Evolutionary conservation across 805 yeast genomes (phyloP).

Genomic region (Cyberlindnera bimundalis): DNA sequence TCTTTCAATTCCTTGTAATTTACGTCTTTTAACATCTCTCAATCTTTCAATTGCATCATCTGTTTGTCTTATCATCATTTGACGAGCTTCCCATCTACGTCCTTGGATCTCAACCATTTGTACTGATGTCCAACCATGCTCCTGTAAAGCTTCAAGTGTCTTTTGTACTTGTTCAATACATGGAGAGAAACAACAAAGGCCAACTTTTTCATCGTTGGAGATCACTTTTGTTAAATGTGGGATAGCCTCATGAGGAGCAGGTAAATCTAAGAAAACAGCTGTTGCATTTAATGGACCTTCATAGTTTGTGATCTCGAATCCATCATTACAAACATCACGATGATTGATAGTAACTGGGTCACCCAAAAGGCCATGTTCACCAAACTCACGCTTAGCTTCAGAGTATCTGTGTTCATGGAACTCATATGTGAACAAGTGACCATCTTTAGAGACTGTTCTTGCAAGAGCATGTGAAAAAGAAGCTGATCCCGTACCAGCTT

Average conservation of each 20-base stretch:
- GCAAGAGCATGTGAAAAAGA: conserved; percentile 92
- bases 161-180: conserved; percentile 95
- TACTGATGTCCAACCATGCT: conserved; percentile 76
- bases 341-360: conserved; percentile 64
- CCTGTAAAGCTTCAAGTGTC: conserved; percentile 71
- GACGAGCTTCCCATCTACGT: conserved; percentile 83
- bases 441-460: conserved; percentile 56
- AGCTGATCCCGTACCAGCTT: conserved; percentile 98
- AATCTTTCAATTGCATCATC: conserved; percentile 79
- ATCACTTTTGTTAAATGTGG: conserved; percentile 63
- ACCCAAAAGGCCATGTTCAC: conserved; percentile 60
- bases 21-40: conserved; percentile 73
- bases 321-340: conserved; percentile 88
- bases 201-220: conserved; percentile 48
- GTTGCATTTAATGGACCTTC: conserved; percentile 52
- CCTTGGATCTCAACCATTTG: conserved; percentile 93
- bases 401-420: conserved; percentile 81
- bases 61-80: conserved; percentile 78
- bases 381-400: conserved; percentile 78
- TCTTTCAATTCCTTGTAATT: conserved; percentile 59
- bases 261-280: conserved; percentile 84
- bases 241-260: conserved; percentile 96
- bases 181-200: conserved; percentile 94
- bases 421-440: conserved; percentile 79
- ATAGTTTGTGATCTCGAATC: conserved; percentile 55